Evolutionary conservation across 1,284 basidiomycete species (phyloP).

Genomic region (Cryptococcus sp.): DNA sequence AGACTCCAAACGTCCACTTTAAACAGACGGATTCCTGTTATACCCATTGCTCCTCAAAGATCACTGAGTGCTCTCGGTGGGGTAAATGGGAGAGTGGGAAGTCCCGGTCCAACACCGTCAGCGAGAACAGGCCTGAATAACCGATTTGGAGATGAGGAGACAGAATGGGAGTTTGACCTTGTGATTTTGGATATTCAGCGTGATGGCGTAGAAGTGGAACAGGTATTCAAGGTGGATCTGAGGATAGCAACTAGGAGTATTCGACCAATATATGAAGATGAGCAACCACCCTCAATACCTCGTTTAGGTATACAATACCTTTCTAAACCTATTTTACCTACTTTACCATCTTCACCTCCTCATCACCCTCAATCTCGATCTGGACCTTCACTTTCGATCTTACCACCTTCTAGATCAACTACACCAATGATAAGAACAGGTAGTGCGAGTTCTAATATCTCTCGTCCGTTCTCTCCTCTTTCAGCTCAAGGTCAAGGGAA

Average conservation of each 20-base stretch:
- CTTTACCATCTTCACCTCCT: slow-evolving; percentile 1
- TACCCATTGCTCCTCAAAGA: not conserved
- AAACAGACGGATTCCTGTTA: slow-evolving; percentile 30
- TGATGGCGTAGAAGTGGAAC: slow-evolving; percentile 17
- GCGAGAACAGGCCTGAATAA: not conserved
- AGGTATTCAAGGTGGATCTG: slow-evolving; percentile 17
- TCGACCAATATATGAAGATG: not conserved
- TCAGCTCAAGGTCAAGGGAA: slow-evolving; percentile 3
- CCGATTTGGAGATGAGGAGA: not conserved
- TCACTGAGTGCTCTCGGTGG: not conserved
- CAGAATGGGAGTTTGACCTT: slow-evolving; percentile 35
- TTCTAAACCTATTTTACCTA: not conserved
- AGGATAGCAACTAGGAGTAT: slow-evolving; percentile 22
- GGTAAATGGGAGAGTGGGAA: not conserved
- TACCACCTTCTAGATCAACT: slow-evolving; percentile 16
- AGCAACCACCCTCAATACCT: not conserved
- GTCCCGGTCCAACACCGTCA: not conserved
- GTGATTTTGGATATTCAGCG: slow-evolving; percentile 12
- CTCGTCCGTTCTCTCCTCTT: slow-evolving; percentile 16
- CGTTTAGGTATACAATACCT: not conserved
- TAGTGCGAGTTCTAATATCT: not conserved
- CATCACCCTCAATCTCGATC: slow-evolving; percentile 1
- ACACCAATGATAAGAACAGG: slow-evolving; percentile 10
- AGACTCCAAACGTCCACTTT: slow-evolving; percentile 66
- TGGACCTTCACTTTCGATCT: slow-evolving; percentile 11